Evolutionary conservation across 306 rosid species (phyloP), one percentile per base, ranked within the genome.

Genomic region (Arachis hypogaea): DNA sequence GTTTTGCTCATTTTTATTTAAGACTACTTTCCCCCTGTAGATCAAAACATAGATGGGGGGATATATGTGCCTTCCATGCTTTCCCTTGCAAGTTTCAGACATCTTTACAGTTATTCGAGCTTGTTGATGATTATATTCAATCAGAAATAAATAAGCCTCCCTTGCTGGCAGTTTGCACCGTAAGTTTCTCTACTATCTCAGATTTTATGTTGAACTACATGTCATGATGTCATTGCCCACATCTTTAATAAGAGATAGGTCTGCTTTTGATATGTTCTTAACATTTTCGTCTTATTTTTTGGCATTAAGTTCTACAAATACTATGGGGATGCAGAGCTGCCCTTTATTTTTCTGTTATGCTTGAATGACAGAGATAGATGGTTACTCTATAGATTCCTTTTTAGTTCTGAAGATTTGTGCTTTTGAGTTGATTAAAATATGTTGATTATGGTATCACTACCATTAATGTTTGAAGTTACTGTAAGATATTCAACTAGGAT

Each of bases 11-110:
- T 71, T 42, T 71, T 42, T 71, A 42, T 68, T 68, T 49, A 75
- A 41, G 51, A 43, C 51, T 64, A 73, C 69, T 59, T 62, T 76
- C 74, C 66, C 63, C 59, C 50, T 77, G 65, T 82, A 93, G 97
- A 72, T 72, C 55, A 71, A 88, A 78, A 44, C 91, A 77, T 57
- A 84, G 87, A 80, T 90, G 91, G 87, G 86, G 64, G 74, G 97
- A 91, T 72, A 77, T 94, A 77, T 84, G 96, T 84, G 84, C 92
- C 70, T 94, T 94, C 73, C 90, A 85, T 69, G 86, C 87, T 70
- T 94, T 91, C 80, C 98, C 98, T 66, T 66, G 51, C 89, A 94
- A 91, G 91, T 77, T 89, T 71, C 97, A 91, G 81, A 94, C 97
- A 14, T 88, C 97, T 61, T 85, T 94, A 76, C 96, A 91, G 81